Evolutionary conservation across 2,329 filamentous ascomycete genomes (phyloP).

Genomic region (Metarhizium anisopliae): DNA sequence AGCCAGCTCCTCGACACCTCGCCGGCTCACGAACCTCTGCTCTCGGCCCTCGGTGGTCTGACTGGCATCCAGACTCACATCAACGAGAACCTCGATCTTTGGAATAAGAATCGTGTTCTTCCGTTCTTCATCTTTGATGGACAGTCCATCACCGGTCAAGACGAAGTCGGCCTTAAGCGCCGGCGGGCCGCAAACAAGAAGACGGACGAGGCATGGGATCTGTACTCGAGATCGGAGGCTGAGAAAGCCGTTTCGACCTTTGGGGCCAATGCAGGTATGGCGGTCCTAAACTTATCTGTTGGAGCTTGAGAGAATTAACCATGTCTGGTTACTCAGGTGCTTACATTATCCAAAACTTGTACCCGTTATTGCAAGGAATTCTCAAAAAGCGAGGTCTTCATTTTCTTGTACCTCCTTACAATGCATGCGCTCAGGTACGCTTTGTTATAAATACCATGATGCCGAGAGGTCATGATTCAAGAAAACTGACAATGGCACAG

Average conservation of each 20-base stretch:
- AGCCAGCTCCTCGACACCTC: conserved; percentile 63
- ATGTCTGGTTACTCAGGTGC: conserved; percentile 45
- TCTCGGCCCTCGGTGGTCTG: conserved; percentile 81
- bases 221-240: conserved; percentile 76
- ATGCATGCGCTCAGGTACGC: conserved; percentile 73
- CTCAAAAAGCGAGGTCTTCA: conserved; percentile 60
- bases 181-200: conserved; percentile 58
- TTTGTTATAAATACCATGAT: neutral
- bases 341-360: conserved; percentile 62
- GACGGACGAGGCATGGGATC: conserved; percentile 73
- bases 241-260: conserved; percentile 79
- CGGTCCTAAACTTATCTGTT: neutral
- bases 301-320: neutral
- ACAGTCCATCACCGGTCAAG: conserved; percentile 67
- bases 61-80: conserved; percentile 72
- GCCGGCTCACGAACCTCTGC: conserved; percentile 72
- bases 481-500: conserved; percentile 16
- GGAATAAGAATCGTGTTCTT: conserved; percentile 61
- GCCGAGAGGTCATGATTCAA: neutral
- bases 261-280: conserved; percentile 61
- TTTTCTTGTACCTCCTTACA: conserved; percentile 79
- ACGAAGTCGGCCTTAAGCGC: conserved; percentile 57
- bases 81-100: conserved; percentile 63
- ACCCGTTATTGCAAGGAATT: conserved; percentile 66
- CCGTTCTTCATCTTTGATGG: conserved; percentile 91